Conservation (phyloP, 345 rosid genomes). For the Litchi chinensis region DNA sequence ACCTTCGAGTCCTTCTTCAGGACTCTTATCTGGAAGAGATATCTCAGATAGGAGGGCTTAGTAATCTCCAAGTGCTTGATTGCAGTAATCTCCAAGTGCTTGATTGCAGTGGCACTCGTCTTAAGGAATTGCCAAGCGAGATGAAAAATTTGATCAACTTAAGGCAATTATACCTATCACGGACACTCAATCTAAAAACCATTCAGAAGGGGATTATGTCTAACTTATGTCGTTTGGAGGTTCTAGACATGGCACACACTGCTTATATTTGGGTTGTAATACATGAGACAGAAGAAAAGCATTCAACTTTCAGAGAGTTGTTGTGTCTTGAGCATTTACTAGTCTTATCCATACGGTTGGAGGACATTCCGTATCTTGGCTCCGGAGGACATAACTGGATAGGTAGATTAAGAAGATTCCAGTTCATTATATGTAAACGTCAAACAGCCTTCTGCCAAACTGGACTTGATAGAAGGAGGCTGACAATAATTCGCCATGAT, state of each 20-base stretch:
- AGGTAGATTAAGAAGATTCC: constrained; percentile 25
- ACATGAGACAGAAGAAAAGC: constrained; percentile 24
- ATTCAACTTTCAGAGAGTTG: constrained; percentile 34
- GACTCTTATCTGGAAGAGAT: constrained; percentile 29
- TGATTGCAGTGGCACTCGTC: constrained; percentile 39
- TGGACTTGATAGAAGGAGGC: constrained; percentile 30
- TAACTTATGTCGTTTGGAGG: constrained; percentile 28
- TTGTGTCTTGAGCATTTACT: constrained; percentile 21
- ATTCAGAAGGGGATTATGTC: constrained; percentile 34
- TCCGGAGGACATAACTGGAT: too few relatives aligned
- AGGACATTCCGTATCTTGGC: constrained; percentile 21
- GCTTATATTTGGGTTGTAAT: constrained; percentile 39
- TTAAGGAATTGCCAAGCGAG: constrained; percentile 35
- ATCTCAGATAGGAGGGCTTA: constrained; percentile 34
- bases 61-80: constrained; percentile 38
- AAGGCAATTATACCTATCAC: constrained; percentile 35
- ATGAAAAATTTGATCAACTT: constrained; percentile 33
- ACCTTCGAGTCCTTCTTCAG: constrained; percentile 39
- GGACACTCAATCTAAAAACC: constrained; percentile 37
- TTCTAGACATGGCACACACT: not conserved
- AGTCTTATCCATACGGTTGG: constrained; percentile 4
- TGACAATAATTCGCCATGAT: constrained; percentile 24
- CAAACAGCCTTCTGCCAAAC: constrained; percentile 29
- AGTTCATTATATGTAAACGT: constrained; percentile 26
- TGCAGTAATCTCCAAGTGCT: too few relatives aligned